Percentiles rank a stretch among this genome's conserved stretches.
Evolutionary conservation across 345 rosid genomes (phyloP).

Genomic region (Pistacia vera): DNA sequence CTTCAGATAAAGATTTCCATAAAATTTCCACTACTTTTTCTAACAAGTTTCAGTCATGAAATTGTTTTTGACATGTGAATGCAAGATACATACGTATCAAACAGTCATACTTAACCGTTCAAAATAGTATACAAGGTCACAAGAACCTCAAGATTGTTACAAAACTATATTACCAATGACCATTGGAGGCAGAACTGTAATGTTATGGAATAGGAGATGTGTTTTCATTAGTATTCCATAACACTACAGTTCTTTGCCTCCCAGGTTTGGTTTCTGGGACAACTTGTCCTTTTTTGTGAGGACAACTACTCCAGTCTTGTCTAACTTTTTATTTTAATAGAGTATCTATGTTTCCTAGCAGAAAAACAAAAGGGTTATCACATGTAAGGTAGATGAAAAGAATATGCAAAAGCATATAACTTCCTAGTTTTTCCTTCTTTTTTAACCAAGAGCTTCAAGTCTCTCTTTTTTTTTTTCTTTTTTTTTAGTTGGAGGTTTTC

Average conservation of each 20-base stretch:
- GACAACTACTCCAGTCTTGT: too few species aligned
- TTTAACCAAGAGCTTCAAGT: background rate
- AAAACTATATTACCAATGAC: background rate
- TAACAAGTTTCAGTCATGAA: too few species aligned
- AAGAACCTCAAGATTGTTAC: background rate
- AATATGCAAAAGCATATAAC: background rate
- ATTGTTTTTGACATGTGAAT: background rate
- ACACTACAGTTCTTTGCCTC: too few species aligned
- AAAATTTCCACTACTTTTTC: background rate
- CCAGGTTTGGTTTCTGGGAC: too few species aligned
- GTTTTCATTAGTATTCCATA: background rate
- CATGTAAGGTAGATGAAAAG: too few species aligned
- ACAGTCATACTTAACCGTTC: background rate
- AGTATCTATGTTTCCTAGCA: too few species aligned
- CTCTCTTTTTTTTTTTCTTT: too few species aligned
- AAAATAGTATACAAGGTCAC: background rate
- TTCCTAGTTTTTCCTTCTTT: background rate
- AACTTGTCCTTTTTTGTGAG: too few species aligned
- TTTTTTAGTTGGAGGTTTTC: background rate
- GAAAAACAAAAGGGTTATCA: too few species aligned
- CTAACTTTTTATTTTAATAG: too few species aligned
- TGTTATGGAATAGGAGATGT: background rate
- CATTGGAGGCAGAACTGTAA: too few species aligned
- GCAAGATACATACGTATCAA: background rate
- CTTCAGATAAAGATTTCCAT: background rate